Evolutionary conservation across 805 yeast species (phyloP), one percentile per base, ranked within the genome.

Genomic region (Nakazawaea holstii): DNA sequence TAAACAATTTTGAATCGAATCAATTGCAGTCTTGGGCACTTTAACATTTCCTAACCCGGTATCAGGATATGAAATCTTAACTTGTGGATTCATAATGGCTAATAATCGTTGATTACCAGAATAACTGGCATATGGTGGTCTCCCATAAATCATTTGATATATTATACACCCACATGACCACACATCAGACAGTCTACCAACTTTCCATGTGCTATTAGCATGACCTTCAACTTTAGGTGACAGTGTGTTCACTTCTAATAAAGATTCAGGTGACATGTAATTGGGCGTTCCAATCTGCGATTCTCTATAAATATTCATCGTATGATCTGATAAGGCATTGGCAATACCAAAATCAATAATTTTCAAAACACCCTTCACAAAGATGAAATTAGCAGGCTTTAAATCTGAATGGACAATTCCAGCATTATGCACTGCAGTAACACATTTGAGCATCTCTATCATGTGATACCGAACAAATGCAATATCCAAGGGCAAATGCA

Each of bases 131-230:
- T 88, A 91, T 1, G 99, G 99, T 1, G 97, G 92, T 51, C 76
- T 76, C 0, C 97, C 97, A 57, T 94, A 95, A 8, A 91, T 77
- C 96, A 94, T 89, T 63, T 94, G 98, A 65, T 90, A 92, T 1
- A 94, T 71, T 3, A 94, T 92, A 62, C 98, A 90, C 0, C 99
- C 99, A 66, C 96, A 87, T 17, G 98, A 90, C 99, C 99, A 94
- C 13, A 94, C 82, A 67, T 94, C 99, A 1, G 97, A 86, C 0
- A 98, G 96, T 57, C 83, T 84, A 1, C 98, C 97, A 9, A 91
- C 95, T 62, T 80, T 87, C 92, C 84, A 68, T 33, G 79, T 66
- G 49, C 67, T 48, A 27, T 13, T 38, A 29, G 55, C 27, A 8
- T 47, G 53, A 10, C 55, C 47, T 6, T 41, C 35, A 29, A 43